Percentiles rank a stretch among this genome's conserved stretches.
Evolutionary conservation across 2,329 filamentous ascomycete species (phyloP).

Genomic region (Cyphellophora attinorum): DNA sequence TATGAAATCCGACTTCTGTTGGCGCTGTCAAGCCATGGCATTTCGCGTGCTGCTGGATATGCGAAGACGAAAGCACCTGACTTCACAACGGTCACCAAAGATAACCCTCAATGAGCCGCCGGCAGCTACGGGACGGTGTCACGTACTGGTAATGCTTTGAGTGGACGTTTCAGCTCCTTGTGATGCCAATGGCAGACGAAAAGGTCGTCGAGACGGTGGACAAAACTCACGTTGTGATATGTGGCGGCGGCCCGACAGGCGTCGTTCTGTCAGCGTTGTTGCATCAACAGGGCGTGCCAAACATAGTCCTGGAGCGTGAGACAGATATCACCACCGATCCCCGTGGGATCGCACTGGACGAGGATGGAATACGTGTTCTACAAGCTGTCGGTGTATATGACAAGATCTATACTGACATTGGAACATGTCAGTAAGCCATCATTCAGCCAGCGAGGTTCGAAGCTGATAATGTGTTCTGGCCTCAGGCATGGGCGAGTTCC

Average conservation of each 20-base stretch:
- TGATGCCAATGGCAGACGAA: too few relatives aligned
- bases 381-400: slow-evolving; percentile 23
- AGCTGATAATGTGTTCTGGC: slow-evolving; percentile 4
- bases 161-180: too few relatives aligned
- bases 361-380: slow-evolving; percentile 23
- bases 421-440: slow-evolving; percentile 15
- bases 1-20: too few relatives aligned
- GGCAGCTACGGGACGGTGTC: too few relatives aligned
- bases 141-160: too few relatives aligned
- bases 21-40: too few relatives aligned
- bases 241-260: slow-evolving; percentile 23
- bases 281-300: slow-evolving; percentile 17
- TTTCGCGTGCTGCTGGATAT: too few relatives aligned
- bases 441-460: slow-evolving; percentile 1
- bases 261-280: slow-evolving; percentile 21
- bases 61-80: too few relatives aligned
- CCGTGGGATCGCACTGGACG: slow-evolving; percentile 23
- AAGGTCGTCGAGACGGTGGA: too few relatives aligned
- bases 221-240: slow-evolving; percentile 21
- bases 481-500: slow-evolving; percentile 13
- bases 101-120: too few relatives aligned
- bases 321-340: slow-evolving; percentile 23
- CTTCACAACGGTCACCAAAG: too few relatives aligned
- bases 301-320: slow-evolving; percentile 22
- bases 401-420: slow-evolving; percentile 21